Evolutionary conservation across 306 rosid species (phyloP).

Genomic region (Vachellia pachyceras): DNA sequence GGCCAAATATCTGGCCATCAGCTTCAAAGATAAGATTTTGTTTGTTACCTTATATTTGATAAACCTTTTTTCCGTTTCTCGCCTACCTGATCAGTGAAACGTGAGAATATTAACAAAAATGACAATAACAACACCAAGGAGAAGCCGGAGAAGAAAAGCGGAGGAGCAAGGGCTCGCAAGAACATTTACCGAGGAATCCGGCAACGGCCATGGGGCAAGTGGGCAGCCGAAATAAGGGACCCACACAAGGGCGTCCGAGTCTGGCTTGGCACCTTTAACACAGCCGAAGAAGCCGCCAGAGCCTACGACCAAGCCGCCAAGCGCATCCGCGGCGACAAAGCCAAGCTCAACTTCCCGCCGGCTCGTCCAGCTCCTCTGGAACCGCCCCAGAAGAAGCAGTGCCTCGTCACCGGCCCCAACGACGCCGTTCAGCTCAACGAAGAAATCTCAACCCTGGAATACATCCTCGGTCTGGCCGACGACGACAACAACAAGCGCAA

Average conservation of each 20-base stretch:
- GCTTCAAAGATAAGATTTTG: neutral
- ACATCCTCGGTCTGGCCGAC: constrained; percentile 56
- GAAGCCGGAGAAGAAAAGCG: constrained; percentile 9
- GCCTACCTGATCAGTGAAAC: neutral
- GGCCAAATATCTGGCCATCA: neutral
- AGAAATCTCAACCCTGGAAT: constrained; percentile 59
- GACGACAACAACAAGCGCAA: neutral
- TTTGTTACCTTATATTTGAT: neutral
- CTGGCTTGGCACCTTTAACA: constrained; percentile 81
- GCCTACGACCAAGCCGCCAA: constrained; percentile 80
- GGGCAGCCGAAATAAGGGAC: constrained; percentile 93
- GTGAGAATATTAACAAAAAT: neutral
- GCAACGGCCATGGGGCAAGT: constrained; percentile 86
- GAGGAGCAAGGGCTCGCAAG: constrained; percentile 46
- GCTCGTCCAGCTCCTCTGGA: neutral
- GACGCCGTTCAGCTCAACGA: constrained; percentile 43
- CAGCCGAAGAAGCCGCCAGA: constrained; percentile 72
- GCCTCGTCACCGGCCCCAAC: constrained; percentile 5
- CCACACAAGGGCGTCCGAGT: constrained; percentile 72
- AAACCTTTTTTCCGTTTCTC: neutral
- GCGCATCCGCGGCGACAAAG: constrained; percentile 79
- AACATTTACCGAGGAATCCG: constrained; percentile 77
- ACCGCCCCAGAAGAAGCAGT: constrained; percentile 47
- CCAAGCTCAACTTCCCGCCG: constrained; percentile 72
- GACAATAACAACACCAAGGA: neutral